Percentiles rank a stretch among this genome's conserved stretches.
These are phyloP conservation scores for Termitomyces sp. DNA, from an alignment of 768 basidiomycete genomes.

Conservation along the genomic window DNA sequence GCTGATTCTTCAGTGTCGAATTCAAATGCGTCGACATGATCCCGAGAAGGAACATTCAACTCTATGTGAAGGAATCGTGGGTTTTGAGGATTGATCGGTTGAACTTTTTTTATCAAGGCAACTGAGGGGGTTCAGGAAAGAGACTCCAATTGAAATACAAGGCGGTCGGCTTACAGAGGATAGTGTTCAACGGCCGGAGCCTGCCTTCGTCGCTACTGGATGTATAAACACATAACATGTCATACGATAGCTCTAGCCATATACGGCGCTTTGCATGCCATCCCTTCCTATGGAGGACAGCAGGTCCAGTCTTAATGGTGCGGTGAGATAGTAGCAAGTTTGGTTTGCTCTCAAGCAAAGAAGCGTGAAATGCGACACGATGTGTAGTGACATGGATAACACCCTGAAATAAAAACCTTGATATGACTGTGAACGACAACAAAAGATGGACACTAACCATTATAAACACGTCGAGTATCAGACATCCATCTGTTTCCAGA, in stretches of 20 bases:
- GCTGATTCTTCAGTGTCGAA: constrained; percentile 57
- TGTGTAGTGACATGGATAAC: constrained; percentile 64
- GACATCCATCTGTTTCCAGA: constrained; percentile 46
- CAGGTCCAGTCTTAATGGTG: constrained; percentile 46
- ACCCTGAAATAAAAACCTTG: constrained; percentile 33
- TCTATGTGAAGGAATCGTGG: constrained; percentile 37
- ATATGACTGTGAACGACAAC: neutral
- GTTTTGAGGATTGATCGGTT: constrained; percentile 38
- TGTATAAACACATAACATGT: constrained; percentile 54
- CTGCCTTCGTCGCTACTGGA: constrained; percentile 50
- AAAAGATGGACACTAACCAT: constrained; percentile 25
- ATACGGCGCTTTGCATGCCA: constrained; percentile 42
- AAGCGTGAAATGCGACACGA: constrained; percentile 61
- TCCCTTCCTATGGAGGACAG: constrained; percentile 39
- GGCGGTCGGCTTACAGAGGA: constrained; percentile 39
- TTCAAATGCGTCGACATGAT: constrained; percentile 29
- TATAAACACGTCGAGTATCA: constrained; percentile 45
- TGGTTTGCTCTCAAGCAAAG: constrained; percentile 42
- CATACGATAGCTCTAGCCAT: constrained; percentile 59
- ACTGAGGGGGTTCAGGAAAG: constrained; percentile 28
- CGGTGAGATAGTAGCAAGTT: constrained; percentile 25
- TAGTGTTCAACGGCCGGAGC: constrained; percentile 46
- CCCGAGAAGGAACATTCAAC: constrained; percentile 25
- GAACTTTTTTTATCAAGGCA: constrained; percentile 38
- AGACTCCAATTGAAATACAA: neutral